Base-by-base conservation (phyloP, 2,329 filamentous ascomycete genomes). In the Aspergillus carbonarius region DNA sequence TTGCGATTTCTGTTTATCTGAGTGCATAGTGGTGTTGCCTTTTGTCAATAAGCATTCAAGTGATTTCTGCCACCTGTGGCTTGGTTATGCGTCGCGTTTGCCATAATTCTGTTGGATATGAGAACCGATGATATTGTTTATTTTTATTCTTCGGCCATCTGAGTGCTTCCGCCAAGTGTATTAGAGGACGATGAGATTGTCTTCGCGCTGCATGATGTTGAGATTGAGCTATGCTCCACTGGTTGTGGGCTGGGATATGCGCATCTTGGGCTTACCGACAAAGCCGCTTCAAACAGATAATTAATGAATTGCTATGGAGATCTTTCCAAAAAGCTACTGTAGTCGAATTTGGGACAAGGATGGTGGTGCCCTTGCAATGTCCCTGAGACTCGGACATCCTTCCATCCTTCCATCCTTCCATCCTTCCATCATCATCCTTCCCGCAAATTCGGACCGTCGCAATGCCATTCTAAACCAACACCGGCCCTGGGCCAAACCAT, bases 21-120 rank as follows among this genome's bases (percentile, higher is more conserved):
- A 57, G 56, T 58, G 60, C 56, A 63, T 63, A 42, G 44, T 62
- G 58, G 54, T 64, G 60, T 57, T 52, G 54, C 57, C 54, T 54
- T 56, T 58, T 42, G 55, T 60, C 55, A 57, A 62, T 55, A 59
- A 57, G 58, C 39, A 27, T 60, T 44, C 37, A 53, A 51, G 61
- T 52, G 54, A 49, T 51, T 57, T 40, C 46, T 25, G 49, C 52
- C 51, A 47, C 52, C 35, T 27, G 50, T 54, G 51, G 46, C 39
- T 30, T 51, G 40, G 48, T 51, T 34, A 32, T 55, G 32, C 47
- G 57, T 52, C 54, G 56, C 37, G n/a, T 57, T 40, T 47, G 42
- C 46, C 54, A 54, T 59, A 50, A 55, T 55, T 58, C 50, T 59
- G 54, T 65, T 62, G 61, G 63, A 59, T 62, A 60, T 59, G 37